Evolutionary conservation across 1,139 yeast genomes (phyloP), one percentile per base, ranked within the genome.

Genomic region (Groenewaldozyma auringiensis): DNA sequence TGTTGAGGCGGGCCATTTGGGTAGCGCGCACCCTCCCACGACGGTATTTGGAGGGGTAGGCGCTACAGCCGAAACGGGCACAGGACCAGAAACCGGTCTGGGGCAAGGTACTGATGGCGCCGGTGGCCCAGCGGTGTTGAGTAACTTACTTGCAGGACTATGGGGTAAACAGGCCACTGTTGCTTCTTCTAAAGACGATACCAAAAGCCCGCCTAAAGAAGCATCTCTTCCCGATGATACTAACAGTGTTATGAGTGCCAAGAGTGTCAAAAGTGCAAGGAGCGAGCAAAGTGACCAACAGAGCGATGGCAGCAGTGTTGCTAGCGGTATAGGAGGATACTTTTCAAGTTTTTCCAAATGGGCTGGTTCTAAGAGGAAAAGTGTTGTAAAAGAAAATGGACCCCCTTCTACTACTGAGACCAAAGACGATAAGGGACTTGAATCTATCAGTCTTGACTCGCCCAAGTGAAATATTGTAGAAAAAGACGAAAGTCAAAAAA

Each of bases 1-100:
- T 52, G 80, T 87, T 47, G 86, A 81, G 50, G 96, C 96, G 1
- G 72, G 74, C 48, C 96, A 89, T 63, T 61, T 79, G 44, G 76
- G 52, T 11, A 40, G 27, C 41, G 41, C 25, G 4, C 16, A 20
- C n/a, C 38, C 38, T 6, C 50, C 44, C n/a, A 47, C 47, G 13
- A 22, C 45, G 44, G 45, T 53, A 31, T 32, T 40, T 41, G 52
- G 50, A 43, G 47, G 52, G 25, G 34, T 51, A 40, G 48, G n/a
- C n/a, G n/a, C n/a, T n/a, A n/a, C n/a, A n/a, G n/a, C n/a, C n/a
- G n/a, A n/a, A n/a, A n/a, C n/a, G n/a, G n/a, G n/a, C n/a, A n/a
- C n/a, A n/a, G n/a, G n/a, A n/a, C n/a, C n/a, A n/a, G 11, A 6
- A 6, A 25, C 6, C 29, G 6, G 9, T 25, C 11, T 11, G 11